phyloP scores from a whole-genome alignment of 768 basidiomycete genomes.

The Daedalea quercina region DNA sequence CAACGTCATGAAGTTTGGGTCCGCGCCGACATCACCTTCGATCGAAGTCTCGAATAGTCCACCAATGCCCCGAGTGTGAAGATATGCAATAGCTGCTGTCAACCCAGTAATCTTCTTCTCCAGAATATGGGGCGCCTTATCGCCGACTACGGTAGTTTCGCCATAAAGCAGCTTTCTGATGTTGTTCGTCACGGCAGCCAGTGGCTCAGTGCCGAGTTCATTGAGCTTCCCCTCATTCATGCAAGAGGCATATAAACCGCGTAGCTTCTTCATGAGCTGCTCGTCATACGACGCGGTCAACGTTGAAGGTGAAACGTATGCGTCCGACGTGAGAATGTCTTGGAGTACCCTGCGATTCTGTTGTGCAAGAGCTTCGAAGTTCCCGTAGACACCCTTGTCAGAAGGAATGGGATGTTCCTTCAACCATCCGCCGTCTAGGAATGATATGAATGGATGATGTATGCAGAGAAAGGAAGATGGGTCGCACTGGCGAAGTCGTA shows the following conservation, averaged over 20 bases:
- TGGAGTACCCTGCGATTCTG: conserved; percentile 76
- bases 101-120: conserved; percentile 44
- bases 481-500: conserved; percentile 86
- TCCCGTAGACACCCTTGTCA: conserved; percentile 68
- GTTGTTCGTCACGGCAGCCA: conserved; percentile 59
- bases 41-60: conserved; percentile 77
- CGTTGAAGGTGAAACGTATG: conserved; percentile 10
- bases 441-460: not conserved
- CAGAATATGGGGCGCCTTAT: conserved; percentile 6
- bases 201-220: conserved; percentile 61
- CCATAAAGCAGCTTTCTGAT: conserved; percentile 56
- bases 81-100: conserved; percentile 77
- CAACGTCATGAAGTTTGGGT: conserved; percentile 79
- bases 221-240: conserved; percentile 74
- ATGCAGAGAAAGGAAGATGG: not conserved
- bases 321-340: conserved; percentile 54
- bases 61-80: conserved; percentile 80
- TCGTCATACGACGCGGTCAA: conserved; percentile 36
- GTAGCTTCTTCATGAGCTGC: conserved; percentile 56
- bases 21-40: conserved; percentile 82
- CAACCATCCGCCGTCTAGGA: conserved; percentile 82
- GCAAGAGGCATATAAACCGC: conserved; percentile 74
- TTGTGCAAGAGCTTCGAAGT: conserved; percentile 65
- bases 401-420: conserved; percentile 78
- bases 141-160: conserved; percentile 34